A percentile compares a stretch with the other conserved stretches of the same genome.
Evolutionary conservation across 371 early-diverging fungal genomes (phyloP).

Genomic region (Phascolomyces articulosus): DNA sequence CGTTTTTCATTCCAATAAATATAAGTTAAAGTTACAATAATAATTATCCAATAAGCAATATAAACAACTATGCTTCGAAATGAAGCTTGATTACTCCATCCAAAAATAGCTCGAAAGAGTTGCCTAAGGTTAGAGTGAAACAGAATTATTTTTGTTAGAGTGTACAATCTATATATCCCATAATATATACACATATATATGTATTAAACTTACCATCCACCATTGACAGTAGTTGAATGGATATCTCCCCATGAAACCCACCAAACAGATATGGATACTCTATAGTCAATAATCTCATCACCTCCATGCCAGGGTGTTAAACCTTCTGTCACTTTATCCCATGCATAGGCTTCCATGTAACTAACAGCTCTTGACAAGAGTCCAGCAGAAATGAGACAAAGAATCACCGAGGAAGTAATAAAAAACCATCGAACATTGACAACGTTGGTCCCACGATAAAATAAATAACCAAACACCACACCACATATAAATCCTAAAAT

Average conservation of each 20-base stretch:
- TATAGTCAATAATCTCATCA: conserved; percentile 38
- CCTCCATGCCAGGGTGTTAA: conserved; percentile 32
- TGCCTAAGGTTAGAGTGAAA: conserved; percentile 29
- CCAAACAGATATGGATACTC: conserved; percentile 38
- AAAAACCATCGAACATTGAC: conserved; percentile 78
- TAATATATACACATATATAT: not conserved
- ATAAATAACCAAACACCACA: conserved; percentile 61
- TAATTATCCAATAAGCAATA: conserved; percentile 73
- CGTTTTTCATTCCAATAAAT: conserved; percentile 41
- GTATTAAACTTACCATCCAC: conserved; percentile 31
- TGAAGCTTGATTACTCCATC: conserved; percentile 80
- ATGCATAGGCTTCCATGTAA: conserved; percentile 59
- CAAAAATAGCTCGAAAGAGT: conserved; percentile 75
- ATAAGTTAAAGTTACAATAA: conserved; percentile 53
- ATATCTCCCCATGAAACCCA: conserved; percentile 45
- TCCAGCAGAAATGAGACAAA: conserved; percentile 82
- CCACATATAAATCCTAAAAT: conserved; percentile 74
- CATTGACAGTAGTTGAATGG: conserved; percentile 22
- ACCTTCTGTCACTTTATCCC: conserved; percentile 56
- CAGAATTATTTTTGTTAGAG: not conserved
- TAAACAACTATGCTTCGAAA: conserved; percentile 71
- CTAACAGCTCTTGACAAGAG: conserved; percentile 61
- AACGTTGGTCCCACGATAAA: conserved; percentile 73
- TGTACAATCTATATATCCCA: not conserved
- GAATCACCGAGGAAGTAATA: conserved; percentile 65